A percentile compares a stretch with the other conserved stretches of the same genome.
phyloP scores from a whole-genome alignment of 192 early-diverging fungal genomes.

The Coemansia sp. region DNA sequence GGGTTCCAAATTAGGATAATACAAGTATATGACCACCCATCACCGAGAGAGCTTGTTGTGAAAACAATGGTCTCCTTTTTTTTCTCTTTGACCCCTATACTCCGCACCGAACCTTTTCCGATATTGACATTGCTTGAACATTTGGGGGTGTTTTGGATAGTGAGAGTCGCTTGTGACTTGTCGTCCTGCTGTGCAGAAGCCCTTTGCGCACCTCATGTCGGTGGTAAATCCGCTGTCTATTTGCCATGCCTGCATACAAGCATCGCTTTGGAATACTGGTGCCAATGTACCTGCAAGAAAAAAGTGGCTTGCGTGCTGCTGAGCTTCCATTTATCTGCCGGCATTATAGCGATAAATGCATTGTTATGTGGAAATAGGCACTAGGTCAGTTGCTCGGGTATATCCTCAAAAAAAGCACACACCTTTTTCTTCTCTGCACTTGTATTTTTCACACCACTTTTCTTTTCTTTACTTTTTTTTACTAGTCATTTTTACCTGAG shows the following conservation, averaged over 20 bases:
- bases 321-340: background rate
- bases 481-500: slow-evolving; percentile 6
- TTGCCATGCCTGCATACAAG: background rate
- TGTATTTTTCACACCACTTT: background rate
- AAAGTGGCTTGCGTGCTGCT: slow-evolving; percentile 8
- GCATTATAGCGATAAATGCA: slow-evolving; percentile 1
- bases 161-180: background rate
- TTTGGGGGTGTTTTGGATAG: background rate
- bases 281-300: background rate
- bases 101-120: background rate
- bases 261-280: background rate
- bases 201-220: background rate
- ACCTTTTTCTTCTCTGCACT: background rate
- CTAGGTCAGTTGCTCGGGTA: background rate
- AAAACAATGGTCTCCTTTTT: background rate
- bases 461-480: slow-evolving; percentile 1
- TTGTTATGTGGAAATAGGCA: slow-evolving; percentile 4
- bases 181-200: background rate
- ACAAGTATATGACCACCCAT: background rate
- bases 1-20: background rate
- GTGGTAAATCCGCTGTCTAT: background rate
- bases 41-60: background rate
- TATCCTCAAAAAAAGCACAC: background rate
- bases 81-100: background rate
- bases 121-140: background rate